phyloP scores from a whole-genome alignment of 2,329 filamentous ascomycete genomes.

The Claviceps fusiformis region DNA sequence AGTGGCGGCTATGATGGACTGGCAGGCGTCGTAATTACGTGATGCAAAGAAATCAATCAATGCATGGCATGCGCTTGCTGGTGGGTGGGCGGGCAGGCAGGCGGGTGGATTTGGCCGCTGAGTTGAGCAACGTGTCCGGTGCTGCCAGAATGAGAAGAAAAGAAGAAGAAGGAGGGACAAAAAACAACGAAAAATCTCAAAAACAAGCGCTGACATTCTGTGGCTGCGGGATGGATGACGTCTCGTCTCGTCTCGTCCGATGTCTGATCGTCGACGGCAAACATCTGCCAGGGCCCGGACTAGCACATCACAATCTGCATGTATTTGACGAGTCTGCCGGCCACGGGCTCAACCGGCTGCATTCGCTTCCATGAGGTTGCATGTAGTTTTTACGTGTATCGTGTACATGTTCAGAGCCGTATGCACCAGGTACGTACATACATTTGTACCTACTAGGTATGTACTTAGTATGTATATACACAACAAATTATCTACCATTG shows the following conservation, averaged over 20 bases:
- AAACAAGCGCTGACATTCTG: background rate
- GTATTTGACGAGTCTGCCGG: too few species aligned
- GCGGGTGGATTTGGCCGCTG: too few species aligned
- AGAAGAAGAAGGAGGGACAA: background rate
- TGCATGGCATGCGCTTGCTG: background rate
- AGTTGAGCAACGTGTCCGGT: too few species aligned
- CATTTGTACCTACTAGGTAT: too few species aligned
- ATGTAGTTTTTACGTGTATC: too few species aligned
- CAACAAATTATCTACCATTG: too few species aligned
- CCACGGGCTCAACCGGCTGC: too few species aligned
- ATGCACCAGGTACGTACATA: too few species aligned
- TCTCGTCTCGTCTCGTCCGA: background rate
- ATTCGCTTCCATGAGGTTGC: too few species aligned
- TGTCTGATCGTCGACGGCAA: background rate
- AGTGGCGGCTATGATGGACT: background rate
- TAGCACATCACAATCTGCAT: background rate
- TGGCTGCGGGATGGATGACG: background rate
- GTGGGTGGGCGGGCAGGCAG: background rate
- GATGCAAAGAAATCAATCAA: slow-evolving; percentile 1
- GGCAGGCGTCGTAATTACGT: slow-evolving; percentile 2
- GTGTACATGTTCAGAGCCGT: too few species aligned
- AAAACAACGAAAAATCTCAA: background rate
- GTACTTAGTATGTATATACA: too few species aligned
- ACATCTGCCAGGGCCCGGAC: background rate
- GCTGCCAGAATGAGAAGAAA: background rate